These are phyloP conservation scores for Biscutella laevigata DNA, from an alignment of 441 rosid genomes.

Conservation along the genomic window DNA sequence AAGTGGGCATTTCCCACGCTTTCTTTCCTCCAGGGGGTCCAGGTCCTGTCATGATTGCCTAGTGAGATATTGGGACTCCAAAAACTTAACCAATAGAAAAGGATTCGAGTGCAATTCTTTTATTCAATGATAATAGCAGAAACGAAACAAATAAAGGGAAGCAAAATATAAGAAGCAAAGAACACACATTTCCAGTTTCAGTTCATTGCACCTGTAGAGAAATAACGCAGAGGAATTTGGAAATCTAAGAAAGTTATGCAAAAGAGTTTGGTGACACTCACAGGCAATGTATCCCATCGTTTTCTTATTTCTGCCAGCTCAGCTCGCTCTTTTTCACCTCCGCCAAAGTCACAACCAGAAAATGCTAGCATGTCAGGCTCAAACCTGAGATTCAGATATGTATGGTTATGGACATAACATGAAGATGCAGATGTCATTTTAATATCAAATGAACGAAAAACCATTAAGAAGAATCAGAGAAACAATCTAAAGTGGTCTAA, in stretches of 20 bases:
- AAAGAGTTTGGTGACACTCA: conserved; percentile 37
- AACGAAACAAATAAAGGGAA: too few relatives aligned
- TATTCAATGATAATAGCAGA: background rate
- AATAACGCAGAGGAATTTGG: background rate
- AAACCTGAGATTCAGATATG: conserved; percentile 45
- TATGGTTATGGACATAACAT: conserved; percentile 1
- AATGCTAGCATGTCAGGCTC: conserved; percentile 99
- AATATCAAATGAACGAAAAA: conserved; percentile 4
- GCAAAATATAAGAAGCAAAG: background rate
- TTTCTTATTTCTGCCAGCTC: conserved; percentile 92
- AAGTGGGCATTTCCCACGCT: conserved; percentile 93
- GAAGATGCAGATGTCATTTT: background rate
- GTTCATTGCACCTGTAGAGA: background rate
- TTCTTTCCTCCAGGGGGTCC: conserved; percentile 78
- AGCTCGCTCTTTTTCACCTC: conserved; percentile 84
- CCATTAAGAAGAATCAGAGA: background rate
- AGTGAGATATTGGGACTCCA: conserved; percentile 5
- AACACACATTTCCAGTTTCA: conserved; percentile 1
- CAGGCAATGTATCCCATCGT: conserved; percentile 95
- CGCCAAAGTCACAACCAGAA: conserved; percentile 97
- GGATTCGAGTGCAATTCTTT: background rate
- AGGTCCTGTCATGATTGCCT: conserved; percentile 45
- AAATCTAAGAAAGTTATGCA: background rate
- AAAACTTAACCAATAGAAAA: background rate
- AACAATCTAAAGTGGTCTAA: too few relatives aligned